Percentiles rank a stretch among this genome's conserved stretches.
phyloP scores from a whole-genome alignment of 441 rosid genomes.

The Viola pubescens region DNA sequence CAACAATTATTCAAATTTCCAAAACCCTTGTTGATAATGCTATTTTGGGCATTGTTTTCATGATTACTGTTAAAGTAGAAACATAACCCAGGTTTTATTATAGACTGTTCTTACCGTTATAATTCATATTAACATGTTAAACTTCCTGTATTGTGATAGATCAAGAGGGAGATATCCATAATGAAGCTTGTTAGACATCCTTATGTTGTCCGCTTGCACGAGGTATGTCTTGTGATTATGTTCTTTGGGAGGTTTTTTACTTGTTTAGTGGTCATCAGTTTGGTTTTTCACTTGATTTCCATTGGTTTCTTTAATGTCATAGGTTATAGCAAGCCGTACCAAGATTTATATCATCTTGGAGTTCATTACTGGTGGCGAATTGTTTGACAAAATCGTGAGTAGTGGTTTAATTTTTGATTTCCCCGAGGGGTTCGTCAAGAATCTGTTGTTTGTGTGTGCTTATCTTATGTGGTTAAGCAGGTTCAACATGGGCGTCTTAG shows the following conservation, averaged over 20 bases:
- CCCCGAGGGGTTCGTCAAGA: not conserved
- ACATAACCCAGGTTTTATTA: too few relatives aligned
- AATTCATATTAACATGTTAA: too few relatives aligned
- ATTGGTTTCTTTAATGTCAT: constrained; percentile 2
- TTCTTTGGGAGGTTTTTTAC: not conserved
- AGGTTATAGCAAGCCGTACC: constrained; percentile 89
- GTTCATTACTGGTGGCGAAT: constrained; percentile 94
- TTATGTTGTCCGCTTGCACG: constrained; percentile 76
- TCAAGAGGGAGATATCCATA: constrained; percentile 92
- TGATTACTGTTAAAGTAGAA: too few relatives aligned
- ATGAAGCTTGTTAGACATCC: constrained; percentile 99
- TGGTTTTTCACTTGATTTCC: constrained; percentile 6
- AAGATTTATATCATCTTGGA: constrained; percentile 90
- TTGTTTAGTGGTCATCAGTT: not conserved
- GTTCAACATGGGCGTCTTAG: constrained; percentile 82
- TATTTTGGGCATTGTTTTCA: too few relatives aligned
- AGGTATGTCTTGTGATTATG: constrained; percentile 35
- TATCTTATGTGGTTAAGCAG: constrained; percentile 27
- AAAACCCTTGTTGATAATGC: too few relatives aligned
- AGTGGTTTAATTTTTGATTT: constrained; percentile 10
- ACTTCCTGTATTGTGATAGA: constrained; percentile 35
- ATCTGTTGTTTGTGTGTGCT: constrained; percentile 1
- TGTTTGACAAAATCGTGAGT: constrained; percentile 97
- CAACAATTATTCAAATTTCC: too few relatives aligned
- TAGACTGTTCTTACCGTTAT: too few relatives aligned